phyloP scores from a whole-genome alignment of 1,139 yeast species.

The Sugiyamaella pinicola region DNA sequence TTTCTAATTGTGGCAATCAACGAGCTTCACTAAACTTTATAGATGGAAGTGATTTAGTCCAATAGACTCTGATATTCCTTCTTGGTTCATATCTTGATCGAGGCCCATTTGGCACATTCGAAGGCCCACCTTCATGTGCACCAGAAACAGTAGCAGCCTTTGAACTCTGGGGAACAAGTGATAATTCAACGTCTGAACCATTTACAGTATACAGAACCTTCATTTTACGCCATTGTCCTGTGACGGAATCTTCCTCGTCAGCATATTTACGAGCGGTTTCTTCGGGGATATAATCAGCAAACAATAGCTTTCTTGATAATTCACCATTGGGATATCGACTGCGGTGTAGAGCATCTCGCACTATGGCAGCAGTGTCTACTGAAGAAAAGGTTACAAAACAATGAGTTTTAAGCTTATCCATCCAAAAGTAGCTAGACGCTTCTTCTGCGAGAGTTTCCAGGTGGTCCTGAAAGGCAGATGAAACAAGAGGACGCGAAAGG shows the following conservation, averaged over 20 bases:
- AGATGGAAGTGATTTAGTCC: slow-evolving; percentile 6
- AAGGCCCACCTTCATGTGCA: background rate
- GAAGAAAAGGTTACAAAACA: slow-evolving; percentile 10
- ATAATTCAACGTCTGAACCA: slow-evolving; percentile 1
- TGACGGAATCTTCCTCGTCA: slow-evolving; percentile 6
- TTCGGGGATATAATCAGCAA: slow-evolving; percentile 20
- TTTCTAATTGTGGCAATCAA: no score
- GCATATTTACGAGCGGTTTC: slow-evolving; percentile 10
- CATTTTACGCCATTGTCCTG: slow-evolving; percentile 9
- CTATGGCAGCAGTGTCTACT: background rate
- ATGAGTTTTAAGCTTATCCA: slow-evolving; percentile 17
- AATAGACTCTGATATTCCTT: background rate
- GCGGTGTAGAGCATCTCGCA: slow-evolving; percentile 3
- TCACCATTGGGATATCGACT: slow-evolving; percentile 15
- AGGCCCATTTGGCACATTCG: background rate
- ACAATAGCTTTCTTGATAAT: slow-evolving; percentile 12
- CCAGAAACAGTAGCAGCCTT: background rate
- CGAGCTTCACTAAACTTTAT: slow-evolving; percentile 9
- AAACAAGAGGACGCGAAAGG: slow-evolving; percentile 10
- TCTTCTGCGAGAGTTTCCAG: slow-evolving; percentile 4
- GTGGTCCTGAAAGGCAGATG: slow-evolving; percentile 9
- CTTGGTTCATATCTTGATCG: background rate
- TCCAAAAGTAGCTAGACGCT: slow-evolving; percentile 1
- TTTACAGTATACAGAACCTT: slow-evolving; percentile 2
- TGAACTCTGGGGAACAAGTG: slow-evolving; percentile 1